Base-by-base conservation (phyloP, 1,284 basidiomycete genomes). In the Uromyces viciae-fabae region DNA sequence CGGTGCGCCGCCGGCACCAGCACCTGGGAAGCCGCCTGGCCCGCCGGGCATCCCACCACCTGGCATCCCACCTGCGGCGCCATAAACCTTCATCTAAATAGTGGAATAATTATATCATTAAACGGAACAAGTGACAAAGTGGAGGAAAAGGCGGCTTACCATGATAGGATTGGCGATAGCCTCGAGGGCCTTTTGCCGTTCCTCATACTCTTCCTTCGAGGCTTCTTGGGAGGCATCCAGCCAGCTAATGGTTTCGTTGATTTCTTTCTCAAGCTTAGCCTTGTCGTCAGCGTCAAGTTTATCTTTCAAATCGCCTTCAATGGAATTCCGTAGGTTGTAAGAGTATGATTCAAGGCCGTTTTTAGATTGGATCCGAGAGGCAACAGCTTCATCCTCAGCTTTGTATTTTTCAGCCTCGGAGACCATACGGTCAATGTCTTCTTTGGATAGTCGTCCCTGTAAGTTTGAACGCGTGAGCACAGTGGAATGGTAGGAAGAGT, bases 391-490 rank as follows among this genome's bases (percentile, higher is more conserved):
- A 83, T 87, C 87, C 89, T 86, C 87, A 89, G 90, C 89, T 88
- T 92, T 94, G 90, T 94, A 96, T 88, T 94, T 92, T 88, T 95
- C 93, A n/a, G 93, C 94, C 85, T 95, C 94, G 78, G 88, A 89
- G 82, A 98, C 92, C 96, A 99, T 98, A 86, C 93, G 92, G 88
- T 98, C 95, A 83, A 98, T 98, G 88, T 98, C 95, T 88, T 98
- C 95, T 90, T 96, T 96, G 85, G 93, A 95, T 81, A 99, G 89
- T 88, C 96, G 95, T 80, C 96, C 92, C 81, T 84, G 83, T 91
- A 82, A 22, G 83, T 22, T 31, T 28, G n/a, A n/a, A n/a, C n/a
- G n/a, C n/a, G n/a, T n/a, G n/a, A 43, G 19, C 1, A 83, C 72
- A 82, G 71, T 33, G 71, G 77, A 33, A 52, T 42, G 40, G 42